Percentiles rank a stretch among this genome's conserved stretches.
Evolutionary conservation across 1,284 basidiomycete genomes (phyloP).

Genomic region (Cryptococcus sp.): DNA sequence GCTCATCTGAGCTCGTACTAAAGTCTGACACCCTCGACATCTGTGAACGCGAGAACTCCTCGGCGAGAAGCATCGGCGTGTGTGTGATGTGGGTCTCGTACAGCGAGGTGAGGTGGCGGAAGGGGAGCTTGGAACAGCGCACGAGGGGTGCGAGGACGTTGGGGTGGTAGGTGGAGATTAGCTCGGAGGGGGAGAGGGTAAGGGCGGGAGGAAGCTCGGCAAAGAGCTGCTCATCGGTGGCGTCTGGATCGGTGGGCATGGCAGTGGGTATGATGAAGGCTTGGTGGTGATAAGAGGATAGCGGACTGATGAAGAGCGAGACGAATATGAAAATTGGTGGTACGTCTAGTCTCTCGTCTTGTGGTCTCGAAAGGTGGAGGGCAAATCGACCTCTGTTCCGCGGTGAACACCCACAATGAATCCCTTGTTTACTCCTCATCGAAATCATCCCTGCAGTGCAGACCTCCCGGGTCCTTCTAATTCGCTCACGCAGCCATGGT

Average conservation of each 20-base stretch:
- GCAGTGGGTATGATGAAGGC: neutral
- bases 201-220: slow-evolving; percentile 37
- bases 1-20: slow-evolving; percentile 53
- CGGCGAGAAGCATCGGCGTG: slow-evolving; percentile 61
- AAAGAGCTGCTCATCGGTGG: slow-evolving; percentile 14
- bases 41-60: slow-evolving; percentile 57
- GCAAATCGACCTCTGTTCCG: neutral
- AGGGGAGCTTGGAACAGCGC: slow-evolving; percentile 59
- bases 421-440: too few relatives aligned
- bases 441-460: too few relatives aligned
- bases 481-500: too few relatives aligned
- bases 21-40: slow-evolving; percentile 58
- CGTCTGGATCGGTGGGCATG: slow-evolving; percentile 12
- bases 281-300: neutral
- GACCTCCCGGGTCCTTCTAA: too few relatives aligned
- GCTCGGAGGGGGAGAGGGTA: slow-evolving; percentile 49
- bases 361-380: slow-evolving; percentile 3
- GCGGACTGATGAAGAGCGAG: neutral
- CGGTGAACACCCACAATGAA: too few relatives aligned
- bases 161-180: slow-evolving; percentile 50
- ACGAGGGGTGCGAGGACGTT: slow-evolving; percentile 58
- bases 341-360: too few relatives aligned
- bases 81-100: slow-evolving; percentile 60
- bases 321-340: neutral
- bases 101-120: slow-evolving; percentile 56